These are phyloP conservation scores for Erucastrum elatum DNA, from an alignment of 345 rosid genomes.

Conservation along the genomic window DNA sequence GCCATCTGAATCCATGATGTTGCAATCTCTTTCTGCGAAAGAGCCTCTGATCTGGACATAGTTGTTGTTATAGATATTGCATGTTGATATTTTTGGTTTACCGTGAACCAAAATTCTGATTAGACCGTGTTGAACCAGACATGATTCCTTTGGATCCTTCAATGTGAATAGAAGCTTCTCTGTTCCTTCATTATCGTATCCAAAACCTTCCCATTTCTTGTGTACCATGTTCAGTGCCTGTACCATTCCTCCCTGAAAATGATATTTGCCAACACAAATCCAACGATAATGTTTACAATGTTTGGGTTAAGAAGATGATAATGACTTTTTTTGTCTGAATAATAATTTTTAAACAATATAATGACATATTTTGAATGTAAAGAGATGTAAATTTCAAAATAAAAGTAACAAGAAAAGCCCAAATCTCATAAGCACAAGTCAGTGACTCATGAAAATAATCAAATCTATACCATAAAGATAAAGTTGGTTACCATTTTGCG, in stretches of 20 bases:
- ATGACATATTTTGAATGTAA: background rate
- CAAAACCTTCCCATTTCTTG: conserved; percentile 74
- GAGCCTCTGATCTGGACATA: conserved; percentile 61
- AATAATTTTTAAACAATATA: too few relatives aligned
- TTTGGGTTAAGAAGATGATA: background rate
- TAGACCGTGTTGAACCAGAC: conserved; percentile 34
- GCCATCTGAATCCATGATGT: conserved; percentile 57
- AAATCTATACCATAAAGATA: background rate
- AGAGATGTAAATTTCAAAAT: background rate
- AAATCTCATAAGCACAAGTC: background rate
- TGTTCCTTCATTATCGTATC: conserved; percentile 55
- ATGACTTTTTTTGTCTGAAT: too few relatives aligned
- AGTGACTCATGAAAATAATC: background rate
- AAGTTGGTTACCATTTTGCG: conserved; percentile 59
- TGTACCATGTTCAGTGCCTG: conserved; percentile 67
- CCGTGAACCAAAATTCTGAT: conserved; percentile 48
- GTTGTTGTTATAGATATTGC: conserved; percentile 34
- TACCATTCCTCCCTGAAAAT: conserved; percentile 60
- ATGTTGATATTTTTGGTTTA: conserved; percentile 36
- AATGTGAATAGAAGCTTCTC: conserved; percentile 60
- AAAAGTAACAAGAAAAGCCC: background rate
- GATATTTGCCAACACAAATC: background rate
- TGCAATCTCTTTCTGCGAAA: conserved; percentile 57
- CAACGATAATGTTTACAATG: background rate
- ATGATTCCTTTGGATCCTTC: conserved; percentile 57